Evolutionary conservation across 2,329 filamentous ascomycete species (phyloP).

Genomic region (Aspergillus pseudoviridinutans): DNA sequence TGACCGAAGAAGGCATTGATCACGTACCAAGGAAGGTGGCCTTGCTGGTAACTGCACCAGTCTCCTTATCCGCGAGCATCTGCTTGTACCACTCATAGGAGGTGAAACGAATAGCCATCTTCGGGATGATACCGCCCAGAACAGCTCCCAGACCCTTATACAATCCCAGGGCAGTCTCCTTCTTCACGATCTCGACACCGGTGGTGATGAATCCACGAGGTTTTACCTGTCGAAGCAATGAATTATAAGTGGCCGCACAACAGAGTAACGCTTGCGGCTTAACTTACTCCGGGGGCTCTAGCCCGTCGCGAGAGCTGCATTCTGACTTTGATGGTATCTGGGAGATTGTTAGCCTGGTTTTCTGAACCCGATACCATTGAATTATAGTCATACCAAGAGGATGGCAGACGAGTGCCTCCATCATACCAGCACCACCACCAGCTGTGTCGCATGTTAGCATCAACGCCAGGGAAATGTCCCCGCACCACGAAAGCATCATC

Average conservation of each 20-base stretch:
- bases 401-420: constrained; percentile 96
- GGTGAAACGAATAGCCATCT: constrained; percentile 99
- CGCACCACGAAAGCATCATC: constrained; percentile 22
- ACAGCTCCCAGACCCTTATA: constrained; percentile 99
- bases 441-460: constrained; percentile 51
- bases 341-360: constrained; percentile 21
- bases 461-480: constrained; percentile 1
- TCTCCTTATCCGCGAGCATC: constrained; percentile 63
- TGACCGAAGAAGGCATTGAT: neutral
- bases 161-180: constrained; percentile 85
- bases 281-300: constrained; percentile 68
- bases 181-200: constrained; percentile 77
- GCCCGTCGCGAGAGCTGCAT: constrained; percentile 96
- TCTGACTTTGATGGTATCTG: constrained; percentile 96
- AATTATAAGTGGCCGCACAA: constrained; percentile 9
- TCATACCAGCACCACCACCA: constrained; percentile 96
- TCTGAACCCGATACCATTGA: neutral
- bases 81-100: constrained; percentile 97
- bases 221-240: constrained; percentile 49
- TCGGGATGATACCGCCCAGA: constrained; percentile 91
- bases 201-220: constrained; percentile 84
- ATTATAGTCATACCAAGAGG: constrained; percentile 65
- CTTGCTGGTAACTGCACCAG: constrained; percentile 64
- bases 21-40: constrained; percentile 66
- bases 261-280: neutral